phyloP scores from a whole-genome alignment of 768 basidiomycete species.

The Boletellus sp. region DNA sequence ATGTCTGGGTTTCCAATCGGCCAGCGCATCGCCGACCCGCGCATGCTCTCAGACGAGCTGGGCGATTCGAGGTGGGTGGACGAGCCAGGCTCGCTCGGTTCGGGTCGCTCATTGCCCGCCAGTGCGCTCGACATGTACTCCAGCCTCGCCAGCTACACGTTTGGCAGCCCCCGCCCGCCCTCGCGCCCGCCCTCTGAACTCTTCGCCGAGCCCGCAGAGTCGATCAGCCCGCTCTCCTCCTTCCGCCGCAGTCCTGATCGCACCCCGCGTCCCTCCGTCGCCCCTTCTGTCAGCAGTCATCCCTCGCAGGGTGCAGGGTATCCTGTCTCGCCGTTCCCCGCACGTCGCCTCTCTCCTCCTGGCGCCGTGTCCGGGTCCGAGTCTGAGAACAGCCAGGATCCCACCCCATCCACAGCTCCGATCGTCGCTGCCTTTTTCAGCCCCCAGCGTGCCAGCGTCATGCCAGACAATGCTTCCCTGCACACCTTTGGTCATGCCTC shows the following conservation, averaged over 20 bases:
- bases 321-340: constrained; percentile 19
- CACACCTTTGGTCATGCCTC: constrained; percentile 49
- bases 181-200: constrained; percentile 11
- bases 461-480: constrained; percentile 43
- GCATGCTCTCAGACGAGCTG: constrained; percentile 27
- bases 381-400: constrained; percentile 37
- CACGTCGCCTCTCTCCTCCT: constrained; percentile 16
- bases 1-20: constrained; percentile 16
- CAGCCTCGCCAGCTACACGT: constrained; percentile 39
- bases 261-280: constrained; percentile 45
- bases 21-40: constrained; percentile 29
- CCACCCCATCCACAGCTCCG: constrained; percentile 33
- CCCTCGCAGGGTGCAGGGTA: constrained; percentile 29
- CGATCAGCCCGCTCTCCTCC: constrained; percentile 38
- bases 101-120: background rate
- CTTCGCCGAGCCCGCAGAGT: constrained; percentile 12
- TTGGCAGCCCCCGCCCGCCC: constrained; percentile 32
- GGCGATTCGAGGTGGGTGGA: constrained; percentile 1
- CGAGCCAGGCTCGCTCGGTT: too few relatives aligned
- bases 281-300: constrained; percentile 32
- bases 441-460: constrained; percentile 23
- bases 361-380: constrained; percentile 19
- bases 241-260: constrained; percentile 33
- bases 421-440: constrained; percentile 18
- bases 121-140: constrained; percentile 32